Evolutionary conservation across 306 rosid species (phyloP).

Genomic region (Dalbergia cultrata): DNA sequence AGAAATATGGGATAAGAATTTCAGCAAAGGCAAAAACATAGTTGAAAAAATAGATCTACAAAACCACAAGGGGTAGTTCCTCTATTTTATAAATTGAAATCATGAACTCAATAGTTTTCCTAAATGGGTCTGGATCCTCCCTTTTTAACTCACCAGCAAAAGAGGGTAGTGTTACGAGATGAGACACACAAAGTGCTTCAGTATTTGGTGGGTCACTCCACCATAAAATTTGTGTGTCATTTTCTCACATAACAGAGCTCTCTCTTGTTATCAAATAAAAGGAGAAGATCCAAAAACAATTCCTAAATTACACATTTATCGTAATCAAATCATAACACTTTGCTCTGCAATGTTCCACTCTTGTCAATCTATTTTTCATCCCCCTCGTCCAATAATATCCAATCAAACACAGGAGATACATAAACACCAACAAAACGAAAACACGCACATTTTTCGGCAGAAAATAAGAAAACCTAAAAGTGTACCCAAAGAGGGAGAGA

Average conservation of each 20-base stretch:
- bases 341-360: constrained; percentile 7
- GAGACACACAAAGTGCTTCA: background rate
- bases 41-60: background rate
- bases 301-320: background rate
- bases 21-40: constrained; percentile 21
- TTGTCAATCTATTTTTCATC: background rate
- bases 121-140: background rate
- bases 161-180: background rate
- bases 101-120: constrained; percentile 5
- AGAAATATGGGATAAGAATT: background rate
- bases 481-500: too few relatives aligned
- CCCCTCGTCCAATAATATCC: background rate
- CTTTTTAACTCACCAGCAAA: background rate
- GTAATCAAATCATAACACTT: background rate
- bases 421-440: background rate
- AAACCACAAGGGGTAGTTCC: constrained; percentile 24
- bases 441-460: too few relatives aligned
- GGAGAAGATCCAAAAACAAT: constrained; percentile 10
- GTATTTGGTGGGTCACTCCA: background rate
- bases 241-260: background rate
- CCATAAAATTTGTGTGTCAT: too few relatives aligned
- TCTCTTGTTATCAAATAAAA: background rate
- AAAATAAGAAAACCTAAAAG: too few relatives aligned
- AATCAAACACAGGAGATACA: too few relatives aligned
- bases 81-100: constrained; percentile 1